phyloP scores from a whole-genome alignment of 306 rosid genomes.

The Cucumis sativus region DNA sequence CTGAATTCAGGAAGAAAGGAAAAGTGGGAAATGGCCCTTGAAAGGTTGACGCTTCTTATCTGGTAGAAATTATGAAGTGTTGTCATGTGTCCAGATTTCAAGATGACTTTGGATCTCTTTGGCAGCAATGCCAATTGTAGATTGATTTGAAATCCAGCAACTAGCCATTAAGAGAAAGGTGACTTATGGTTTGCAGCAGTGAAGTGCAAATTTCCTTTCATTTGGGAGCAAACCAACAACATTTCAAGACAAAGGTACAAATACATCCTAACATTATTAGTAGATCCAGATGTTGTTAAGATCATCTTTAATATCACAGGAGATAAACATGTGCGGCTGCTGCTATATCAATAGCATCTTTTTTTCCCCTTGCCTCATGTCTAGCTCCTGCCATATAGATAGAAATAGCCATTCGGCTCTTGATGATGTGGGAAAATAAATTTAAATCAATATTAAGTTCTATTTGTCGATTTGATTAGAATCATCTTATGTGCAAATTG shows the following conservation, averaged over 20 bases:
- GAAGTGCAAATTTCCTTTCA: not conserved
- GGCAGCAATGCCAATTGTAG: not conserved
- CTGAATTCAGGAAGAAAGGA: slow-evolving; percentile 48
- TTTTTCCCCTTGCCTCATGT: not conserved
- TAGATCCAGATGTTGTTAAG: not conserved
- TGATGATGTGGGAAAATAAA: not conserved
- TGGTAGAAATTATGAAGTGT: not conserved
- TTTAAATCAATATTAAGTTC: not conserved
- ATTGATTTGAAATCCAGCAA: not conserved
- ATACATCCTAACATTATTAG: not conserved
- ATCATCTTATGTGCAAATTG: not conserved
- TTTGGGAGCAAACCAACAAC: not conserved
- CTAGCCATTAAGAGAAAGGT: not conserved
- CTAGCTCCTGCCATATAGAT: not conserved
- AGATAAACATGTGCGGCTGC: not conserved
- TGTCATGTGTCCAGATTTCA: not conserved
- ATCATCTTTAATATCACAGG: not conserved
- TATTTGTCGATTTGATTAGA: not conserved
- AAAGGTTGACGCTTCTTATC: slow-evolving; percentile 7
- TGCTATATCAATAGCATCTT: not conserved
- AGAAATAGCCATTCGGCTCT: not conserved
- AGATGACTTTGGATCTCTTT: not conserved
- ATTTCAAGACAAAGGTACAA: not conserved
- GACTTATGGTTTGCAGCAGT: not conserved
- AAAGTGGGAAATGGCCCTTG: slow-evolving; percentile 30